These are phyloP conservation scores for Asterionellopsis glacialis DNA, from an alignment of 108 stramenopile species.

Conservation along the genomic window DNA sequence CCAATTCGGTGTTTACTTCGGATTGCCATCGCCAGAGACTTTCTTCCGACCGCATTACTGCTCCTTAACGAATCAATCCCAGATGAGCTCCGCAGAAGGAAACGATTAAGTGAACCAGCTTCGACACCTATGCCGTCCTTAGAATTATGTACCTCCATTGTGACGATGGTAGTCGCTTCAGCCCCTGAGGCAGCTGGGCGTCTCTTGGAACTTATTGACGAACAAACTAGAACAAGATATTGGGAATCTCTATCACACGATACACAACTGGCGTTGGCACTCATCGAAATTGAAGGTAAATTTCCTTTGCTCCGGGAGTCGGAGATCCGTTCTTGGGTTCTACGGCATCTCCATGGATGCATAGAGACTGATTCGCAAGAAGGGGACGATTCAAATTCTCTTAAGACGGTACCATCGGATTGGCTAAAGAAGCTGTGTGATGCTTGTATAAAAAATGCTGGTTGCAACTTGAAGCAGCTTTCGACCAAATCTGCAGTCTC, in stretches of 20 bases:
- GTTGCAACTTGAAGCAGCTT: constrained; percentile 43
- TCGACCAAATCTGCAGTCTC: not conserved
- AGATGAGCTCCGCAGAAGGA: constrained; percentile 63
- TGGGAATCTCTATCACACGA: constrained; percentile 69
- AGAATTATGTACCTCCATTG: constrained; percentile 44
- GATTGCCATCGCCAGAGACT: constrained; percentile 62
- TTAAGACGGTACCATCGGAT: constrained; percentile 18
- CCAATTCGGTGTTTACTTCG: constrained; percentile 59
- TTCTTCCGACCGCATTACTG: constrained; percentile 43
- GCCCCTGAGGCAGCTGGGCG: constrained; percentile 35
- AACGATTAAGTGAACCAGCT: constrained; percentile 12
- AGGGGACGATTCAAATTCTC: not conserved
- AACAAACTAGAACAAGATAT: constrained; percentile 35
- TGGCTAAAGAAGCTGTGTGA: constrained; percentile 51
- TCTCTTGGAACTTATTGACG: constrained; percentile 55
- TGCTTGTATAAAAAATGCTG: constrained; percentile 60
- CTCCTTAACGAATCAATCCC: constrained; percentile 71
- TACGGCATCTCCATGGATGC: constrained; percentile 34
- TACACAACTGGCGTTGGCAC: constrained; percentile 45
- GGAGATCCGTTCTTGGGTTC: constrained; percentile 65
- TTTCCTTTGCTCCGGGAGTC: constrained; percentile 55
- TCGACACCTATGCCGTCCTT: constrained; percentile 17
- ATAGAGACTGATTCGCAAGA: constrained; percentile 4
- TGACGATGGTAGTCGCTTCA: constrained; percentile 51
- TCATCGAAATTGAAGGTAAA: constrained; percentile 43